Conservation (phyloP, 805 yeast genomes). For the Kockiozyma suomiensis region DNA sequence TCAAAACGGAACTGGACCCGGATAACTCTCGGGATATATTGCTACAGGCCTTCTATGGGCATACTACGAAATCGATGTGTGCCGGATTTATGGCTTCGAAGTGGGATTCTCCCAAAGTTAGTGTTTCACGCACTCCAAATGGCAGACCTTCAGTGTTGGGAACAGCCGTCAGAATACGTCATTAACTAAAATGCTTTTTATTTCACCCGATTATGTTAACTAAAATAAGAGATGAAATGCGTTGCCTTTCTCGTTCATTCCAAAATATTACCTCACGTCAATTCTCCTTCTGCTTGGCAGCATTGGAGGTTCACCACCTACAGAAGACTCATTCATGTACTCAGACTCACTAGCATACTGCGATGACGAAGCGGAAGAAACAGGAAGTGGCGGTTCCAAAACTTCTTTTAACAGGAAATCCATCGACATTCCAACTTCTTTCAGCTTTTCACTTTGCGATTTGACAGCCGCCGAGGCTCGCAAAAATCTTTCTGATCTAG, state of each 20-base stretch:
- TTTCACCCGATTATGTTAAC: neutral
- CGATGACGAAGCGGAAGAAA: neutral
- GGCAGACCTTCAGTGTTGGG: neutral
- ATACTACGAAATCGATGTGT: slow-evolving; percentile 30
- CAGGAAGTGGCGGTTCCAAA: slow-evolving; percentile 6
- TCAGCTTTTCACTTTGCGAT: slow-evolving; percentile 27
- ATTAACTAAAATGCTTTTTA: neutral
- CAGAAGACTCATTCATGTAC: neutral
- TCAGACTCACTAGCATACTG: neutral
- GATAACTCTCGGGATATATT: neutral
- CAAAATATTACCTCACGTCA: too few species aligned
- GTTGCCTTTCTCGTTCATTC: too few species aligned
- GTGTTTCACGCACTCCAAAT: slow-evolving; percentile 10
- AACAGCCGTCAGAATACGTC: neutral
- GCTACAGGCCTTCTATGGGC: slow-evolving; percentile 14
- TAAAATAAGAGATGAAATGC: too few species aligned
- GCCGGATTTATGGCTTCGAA: slow-evolving; percentile 7
- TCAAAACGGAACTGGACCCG: slow-evolving; percentile 9
- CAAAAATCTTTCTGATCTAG: slow-evolving; percentile 1
- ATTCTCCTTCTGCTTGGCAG: too few species aligned
- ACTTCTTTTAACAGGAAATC: slow-evolving; percentile 29
- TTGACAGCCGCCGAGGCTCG: slow-evolving; percentile 26
- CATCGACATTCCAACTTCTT: slow-evolving; percentile 34
- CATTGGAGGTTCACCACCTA: too few species aligned
- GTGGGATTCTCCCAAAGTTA: neutral